Base-by-base conservation (phyloP, 2,329 filamentous ascomycete genomes). In the Aspergillus sp. region DNA sequence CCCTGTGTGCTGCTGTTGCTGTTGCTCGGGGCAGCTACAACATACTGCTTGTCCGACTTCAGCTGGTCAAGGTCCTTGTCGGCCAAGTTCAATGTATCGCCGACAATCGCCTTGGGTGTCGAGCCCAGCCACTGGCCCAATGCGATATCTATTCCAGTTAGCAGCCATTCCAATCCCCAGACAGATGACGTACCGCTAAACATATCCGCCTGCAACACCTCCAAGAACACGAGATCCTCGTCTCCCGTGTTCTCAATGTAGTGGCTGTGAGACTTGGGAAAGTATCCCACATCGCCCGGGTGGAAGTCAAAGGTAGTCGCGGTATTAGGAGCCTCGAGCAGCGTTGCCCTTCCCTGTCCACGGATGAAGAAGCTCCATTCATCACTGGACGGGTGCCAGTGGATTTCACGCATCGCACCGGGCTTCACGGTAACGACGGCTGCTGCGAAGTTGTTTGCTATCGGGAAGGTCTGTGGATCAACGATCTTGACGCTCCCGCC, bases 331-430 rank as follows among this genome's bases (percentile, higher is more conserved):
- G 88, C 82, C 0, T 84, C 87, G 68, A 92, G 93, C 62, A 93
- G 83, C 13, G 89, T 92, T 13, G 91, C 83, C 32, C 89, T 83
- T 0, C 88, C 90, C 41, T 85, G 84, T 0, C 90, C 90, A 24
- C 77, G 76, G 69, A 93, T 84, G 78, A 93, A 91, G 74, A 89
- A 93, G 6, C 85, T 89, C 89, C 89, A 93, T 71, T 92, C 89
- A 66, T 92, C 89, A 12, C 88, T 88, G 44, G 85, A 86, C 0
- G 89, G 88, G 68, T 93, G 89, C 89, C 89, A 93, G 77, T 93
- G 89, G 81, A 93, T 91, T 75, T 91, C 89, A 9, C 89, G 83
- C 69, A 92, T 78, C 0, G 87, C 88, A 13, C 88, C 88, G 0
- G 89, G 89, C 62, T 88, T 78, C 59, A 93, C 89, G 38, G 83